A percentile compares a stretch with the other conserved stretches of the same genome.
Evolutionary conservation across 495 filamentous ascomycete species (phyloP).

Genomic region (Letharia lupina): DNA sequence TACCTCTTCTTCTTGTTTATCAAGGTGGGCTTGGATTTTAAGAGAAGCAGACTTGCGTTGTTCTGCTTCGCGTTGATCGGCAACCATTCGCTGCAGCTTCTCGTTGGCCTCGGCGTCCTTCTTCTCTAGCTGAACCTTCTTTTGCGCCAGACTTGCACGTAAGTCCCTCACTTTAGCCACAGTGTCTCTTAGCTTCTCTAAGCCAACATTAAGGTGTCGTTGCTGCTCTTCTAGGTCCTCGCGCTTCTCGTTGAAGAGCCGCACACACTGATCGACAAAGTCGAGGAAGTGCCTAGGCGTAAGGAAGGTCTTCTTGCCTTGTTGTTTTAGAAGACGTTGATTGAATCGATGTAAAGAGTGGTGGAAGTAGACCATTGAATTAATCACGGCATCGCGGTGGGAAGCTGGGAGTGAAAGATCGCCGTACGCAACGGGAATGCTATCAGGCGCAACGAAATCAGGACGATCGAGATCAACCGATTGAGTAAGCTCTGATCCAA

Average conservation of each 20-base stretch:
- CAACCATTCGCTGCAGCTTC: constrained; percentile 93
- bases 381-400: constrained; percentile 84
- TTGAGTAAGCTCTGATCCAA: constrained; percentile 89
- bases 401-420: constrained; percentile 75
- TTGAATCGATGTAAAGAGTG: constrained; percentile 90
- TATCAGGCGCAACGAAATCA: constrained; percentile 79
- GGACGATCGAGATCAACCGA: constrained; percentile 87
- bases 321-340: constrained; percentile 77
- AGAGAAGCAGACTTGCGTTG: constrained; percentile 78
- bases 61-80: constrained; percentile 92
- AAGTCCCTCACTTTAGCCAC: constrained; percentile 96
- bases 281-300: constrained; percentile 96
- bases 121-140: constrained; percentile 83
- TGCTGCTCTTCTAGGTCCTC: constrained; percentile 98
- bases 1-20: constrained; percentile 85
- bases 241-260: constrained; percentile 94
- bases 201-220: constrained; percentile 90
- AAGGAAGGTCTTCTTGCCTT: constrained; percentile 81
- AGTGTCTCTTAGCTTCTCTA: constrained; percentile 96
- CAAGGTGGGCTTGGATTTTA: constrained; percentile 77
- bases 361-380: constrained; percentile 98
- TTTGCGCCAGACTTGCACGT: constrained; percentile 79
- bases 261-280: constrained; percentile 96
- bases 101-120: constrained; percentile 96
- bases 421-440: constrained; percentile 82